A percentile compares a stretch with the other conserved stretches of the same genome.
phyloP scores from a whole-genome alignment of 2,329 filamentous ascomycete genomes.

The Hypoxylon sp. region DNA sequence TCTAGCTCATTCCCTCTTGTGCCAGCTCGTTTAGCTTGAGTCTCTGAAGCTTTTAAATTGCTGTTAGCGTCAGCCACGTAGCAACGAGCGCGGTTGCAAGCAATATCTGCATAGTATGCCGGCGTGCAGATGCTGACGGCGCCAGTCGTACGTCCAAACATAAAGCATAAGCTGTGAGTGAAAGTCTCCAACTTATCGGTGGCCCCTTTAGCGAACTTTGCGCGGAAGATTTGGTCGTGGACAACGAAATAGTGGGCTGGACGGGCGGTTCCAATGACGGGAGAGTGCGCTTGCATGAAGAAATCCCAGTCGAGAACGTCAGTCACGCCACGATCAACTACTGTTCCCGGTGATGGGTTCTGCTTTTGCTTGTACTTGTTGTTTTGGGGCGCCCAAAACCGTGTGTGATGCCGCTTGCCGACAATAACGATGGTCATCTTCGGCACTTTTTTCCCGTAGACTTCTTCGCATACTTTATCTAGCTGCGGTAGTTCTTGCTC shows the following conservation, averaged over 20 bases:
- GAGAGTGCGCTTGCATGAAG: no score
- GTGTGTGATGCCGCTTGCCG: constrained; percentile 83
- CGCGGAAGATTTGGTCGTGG: constrained; percentile 70
- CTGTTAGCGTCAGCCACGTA: constrained; percentile 63
- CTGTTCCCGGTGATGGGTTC: constrained; percentile 73
- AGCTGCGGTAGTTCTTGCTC: constrained; percentile 71
- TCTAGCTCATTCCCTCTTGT: no score
- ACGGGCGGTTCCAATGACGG: constrained; percentile 79
- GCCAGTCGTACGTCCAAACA: constrained; percentile 79
- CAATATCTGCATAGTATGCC: constrained; percentile 81
- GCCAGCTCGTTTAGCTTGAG: background rate
- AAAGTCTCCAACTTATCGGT: constrained; percentile 72
- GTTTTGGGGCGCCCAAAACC: no score
- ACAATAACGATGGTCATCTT: constrained; percentile 77
- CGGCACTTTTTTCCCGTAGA: constrained; percentile 69
- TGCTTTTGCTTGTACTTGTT: no score
- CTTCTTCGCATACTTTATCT: constrained; percentile 68
- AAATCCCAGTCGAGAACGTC: constrained; percentile 78
- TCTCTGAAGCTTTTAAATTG: constrained; percentile 52
- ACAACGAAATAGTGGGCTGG: constrained; percentile 78
- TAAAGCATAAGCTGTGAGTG: constrained; percentile 78
- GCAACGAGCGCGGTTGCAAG: constrained; percentile 76
- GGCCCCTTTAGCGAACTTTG: no score
- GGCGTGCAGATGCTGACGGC: constrained; percentile 79
- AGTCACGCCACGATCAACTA: constrained; percentile 81